Percentiles rank a stretch among this genome's conserved stretches.
Evolutionary conservation across 1,284 basidiomycete species (phyloP).

Genomic region (Veloboletus limbatus): DNA sequence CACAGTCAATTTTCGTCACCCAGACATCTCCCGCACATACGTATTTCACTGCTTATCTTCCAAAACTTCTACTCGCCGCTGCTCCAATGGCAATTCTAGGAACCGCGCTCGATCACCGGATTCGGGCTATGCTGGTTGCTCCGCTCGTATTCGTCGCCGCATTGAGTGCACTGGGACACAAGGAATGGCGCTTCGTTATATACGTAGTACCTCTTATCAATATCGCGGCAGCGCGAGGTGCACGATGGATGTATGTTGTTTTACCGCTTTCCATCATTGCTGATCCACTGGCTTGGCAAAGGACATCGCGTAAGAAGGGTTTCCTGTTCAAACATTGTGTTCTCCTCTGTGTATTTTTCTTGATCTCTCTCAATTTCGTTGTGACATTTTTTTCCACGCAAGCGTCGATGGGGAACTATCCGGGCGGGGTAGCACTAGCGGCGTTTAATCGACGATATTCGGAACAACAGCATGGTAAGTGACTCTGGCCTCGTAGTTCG

Average conservation of each 20-base stretch:
- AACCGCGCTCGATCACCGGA: conserved; percentile 43
- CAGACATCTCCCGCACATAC: conserved; percentile 71
- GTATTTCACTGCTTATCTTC: conserved; percentile 73
- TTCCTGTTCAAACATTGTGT: conserved; percentile 43
- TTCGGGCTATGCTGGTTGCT: conserved; percentile 52
- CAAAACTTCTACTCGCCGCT: conserved; percentile 73
- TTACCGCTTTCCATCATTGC: background rate
- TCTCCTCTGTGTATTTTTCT: conserved; percentile 42
- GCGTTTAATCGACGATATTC: conserved; percentile 55
- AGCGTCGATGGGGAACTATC: conserved; percentile 81
- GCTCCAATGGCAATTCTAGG: conserved; percentile 64
- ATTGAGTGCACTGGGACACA: conserved; percentile 80
- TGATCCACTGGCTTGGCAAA: conserved; percentile 20
- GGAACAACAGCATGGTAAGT: conserved; percentile 35
- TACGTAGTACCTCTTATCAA: conserved; percentile 87
- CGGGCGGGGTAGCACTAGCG: conserved; percentile 78
- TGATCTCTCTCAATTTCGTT: conserved; percentile 51
- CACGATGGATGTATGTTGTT: conserved; percentile 53
- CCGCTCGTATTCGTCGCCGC: conserved; percentile 56
- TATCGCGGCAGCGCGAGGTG: conserved; percentile 69
- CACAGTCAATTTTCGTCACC: conserved; percentile 1
- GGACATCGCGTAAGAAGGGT: conserved; percentile 47
- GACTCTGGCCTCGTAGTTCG: background rate
- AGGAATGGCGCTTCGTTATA: conserved; percentile 95
- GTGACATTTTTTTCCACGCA: conserved; percentile 52